Evolutionary conservation across 306 rosid species (phyloP), one percentile per base, ranked within the genome.

Genomic region (Vigna radiata): DNA sequence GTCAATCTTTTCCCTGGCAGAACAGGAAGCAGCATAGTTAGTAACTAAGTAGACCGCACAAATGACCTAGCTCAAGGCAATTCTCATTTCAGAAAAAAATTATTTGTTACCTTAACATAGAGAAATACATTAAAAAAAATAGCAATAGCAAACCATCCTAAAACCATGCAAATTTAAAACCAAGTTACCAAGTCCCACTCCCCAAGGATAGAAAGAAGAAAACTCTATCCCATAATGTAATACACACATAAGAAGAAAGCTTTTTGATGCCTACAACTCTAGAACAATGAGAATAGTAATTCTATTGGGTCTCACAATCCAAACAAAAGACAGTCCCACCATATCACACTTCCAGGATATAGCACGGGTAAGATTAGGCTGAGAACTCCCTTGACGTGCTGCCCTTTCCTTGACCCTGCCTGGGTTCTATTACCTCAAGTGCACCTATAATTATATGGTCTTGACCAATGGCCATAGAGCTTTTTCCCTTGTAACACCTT

Each of bases 1-100:
- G 79, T 90, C 97, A 88, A 79, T 88, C 88, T 89, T 92, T 81
- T 90, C 91, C 74, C 97, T 94, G 84, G 33, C 79, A 83, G 44
- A 69, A 66, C 76, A 86, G 41, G 25, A 63, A 76, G 36, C 55
- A 66, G 68, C 70, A 54, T 58, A 73, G 44, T 86, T 55, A 76
- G 72, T 39, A 66, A 29, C n/a, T 65, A 39, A 53, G 49, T 48
- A 82, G 65, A 64, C 39, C 48, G 77, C 81, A 61, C 18, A 39
- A 2, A 62, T 39, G 43, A 75, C 52, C 68, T 52, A 81, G 31
- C 67, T 46, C 60, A 17, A 53, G 80, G 6, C 18, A 6, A 81
- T 63, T 15, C 52, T 39, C 21, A 54, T 52, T 55, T 37, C 12
- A 54, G 21, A 74, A 63, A 48, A 59, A 15, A 52, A 31, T n/a